Evolutionary conservation across 345 rosid species (phyloP), one percentile per base, ranked within the genome.

Genomic region (Eucalyptus grandis): DNA sequence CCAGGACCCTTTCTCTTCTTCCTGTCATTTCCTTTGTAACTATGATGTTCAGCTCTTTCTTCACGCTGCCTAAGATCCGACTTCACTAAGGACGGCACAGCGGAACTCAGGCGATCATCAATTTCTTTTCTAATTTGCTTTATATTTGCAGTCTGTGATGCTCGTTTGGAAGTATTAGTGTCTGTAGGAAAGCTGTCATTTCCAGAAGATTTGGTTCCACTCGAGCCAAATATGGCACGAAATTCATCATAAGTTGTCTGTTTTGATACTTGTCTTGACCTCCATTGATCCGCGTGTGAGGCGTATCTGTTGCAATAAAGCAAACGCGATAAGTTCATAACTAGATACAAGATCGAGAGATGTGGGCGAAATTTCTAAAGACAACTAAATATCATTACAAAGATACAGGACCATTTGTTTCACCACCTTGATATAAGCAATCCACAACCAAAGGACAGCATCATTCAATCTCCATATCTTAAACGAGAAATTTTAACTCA

Each of bases 231-330:
- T 86, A 95, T 87, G 69, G 94, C 93, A 89, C 67, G 89, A 88
- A 95, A 98, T 15, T 97, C 96, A 19, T 95, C 91, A 92, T 94
- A 97, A 89, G 96, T 89, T 17, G 96, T 94, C 91, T 97, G 96
- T 93, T 97, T 98, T 15, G 97, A 93, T 91, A 92, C 94, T 92
- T 95, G 99, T 92, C 90, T 97, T 56, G 94, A 92, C 93, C 92
- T 96, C 99, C 99, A 98, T 88, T 93, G 96, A 86, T 95, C 97
- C 86, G 97, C 95, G 89, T 92, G 92, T 54, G 91, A 90, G 69
- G 96, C 95, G 91, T 91, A 95, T 50, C 99, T 96, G 94, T 87
- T 56, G 72, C 77, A 86, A 89, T 30, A 89, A 89, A 69, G 87
- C 87, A 89, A 88, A 86, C 49, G 67, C 26, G 40, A 17, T 22